phyloP scores from a whole-genome alignment of 2,329 filamentous ascomycete genomes.

The Penicillium sp. region DNA sequence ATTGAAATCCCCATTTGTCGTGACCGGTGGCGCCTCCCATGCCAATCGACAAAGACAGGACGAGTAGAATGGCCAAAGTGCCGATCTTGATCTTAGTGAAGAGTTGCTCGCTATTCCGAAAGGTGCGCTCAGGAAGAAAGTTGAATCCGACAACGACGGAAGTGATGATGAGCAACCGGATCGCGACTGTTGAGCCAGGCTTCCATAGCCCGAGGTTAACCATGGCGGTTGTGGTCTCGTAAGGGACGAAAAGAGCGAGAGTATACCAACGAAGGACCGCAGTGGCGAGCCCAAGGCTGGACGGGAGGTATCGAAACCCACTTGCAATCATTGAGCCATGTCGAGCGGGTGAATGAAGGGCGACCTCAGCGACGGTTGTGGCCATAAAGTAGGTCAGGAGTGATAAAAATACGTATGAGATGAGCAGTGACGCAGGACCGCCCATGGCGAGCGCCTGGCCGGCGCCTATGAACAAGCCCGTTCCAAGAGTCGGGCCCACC shows the following conservation, averaged over 20 bases:
- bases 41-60: constrained; percentile 57
- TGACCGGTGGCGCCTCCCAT: constrained; percentile 55
- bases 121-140: constrained; percentile 52
- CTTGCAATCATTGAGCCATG: constrained; percentile 47
- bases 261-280: constrained; percentile 53
- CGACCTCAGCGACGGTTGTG: constrained; percentile 47
- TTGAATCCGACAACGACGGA: constrained; percentile 60
- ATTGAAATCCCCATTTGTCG: constrained; percentile 55
- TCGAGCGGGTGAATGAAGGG: constrained; percentile 41
- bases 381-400: constrained; percentile 53
- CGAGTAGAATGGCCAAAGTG: constrained; percentile 53
- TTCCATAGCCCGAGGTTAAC: constrained; percentile 67
- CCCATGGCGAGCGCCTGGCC: constrained; percentile 57
- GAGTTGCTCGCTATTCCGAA: constrained; percentile 55
- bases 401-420: constrained; percentile 57
- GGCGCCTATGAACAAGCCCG: constrained; percentile 59
- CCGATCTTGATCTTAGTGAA: constrained; percentile 56
- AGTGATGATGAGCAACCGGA: constrained; percentile 58
- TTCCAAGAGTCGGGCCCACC: constrained; percentile 61
- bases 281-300: constrained; percentile 44
- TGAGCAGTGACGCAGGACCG: constrained; percentile 56
- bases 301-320: constrained; percentile 44
- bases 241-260: constrained; percentile 51
- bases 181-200: constrained; percentile 40
- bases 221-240: constrained; percentile 68